Percentiles rank a stretch among this genome's conserved stretches.
phyloP scores from a whole-genome alignment of 2,329 filamentous ascomycete species.

The Botrytis deweyae region DNA sequence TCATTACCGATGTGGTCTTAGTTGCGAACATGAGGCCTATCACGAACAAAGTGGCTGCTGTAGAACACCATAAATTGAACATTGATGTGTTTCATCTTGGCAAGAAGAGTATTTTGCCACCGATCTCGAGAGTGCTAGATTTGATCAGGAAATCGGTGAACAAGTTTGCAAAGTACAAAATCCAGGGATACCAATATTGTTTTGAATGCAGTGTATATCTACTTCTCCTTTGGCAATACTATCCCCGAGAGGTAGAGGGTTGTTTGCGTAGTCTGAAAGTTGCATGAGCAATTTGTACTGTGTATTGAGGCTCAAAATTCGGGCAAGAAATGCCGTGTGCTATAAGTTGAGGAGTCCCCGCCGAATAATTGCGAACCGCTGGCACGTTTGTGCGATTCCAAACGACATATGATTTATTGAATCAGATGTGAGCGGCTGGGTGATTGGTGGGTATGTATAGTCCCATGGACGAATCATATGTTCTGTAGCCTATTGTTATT shows the following conservation, averaged over 20 bases:
- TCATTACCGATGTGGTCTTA: slow-evolving; percentile 14
- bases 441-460: slow-evolving; percentile 27
- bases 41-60: slow-evolving; percentile 18
- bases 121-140: neutral
- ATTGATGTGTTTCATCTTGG: neutral
- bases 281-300: neutral
- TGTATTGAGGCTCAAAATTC: slow-evolving; percentile 20
- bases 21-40: slow-evolving; percentile 16
- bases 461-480: slow-evolving; percentile 31
- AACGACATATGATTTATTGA: slow-evolving; percentile 26
- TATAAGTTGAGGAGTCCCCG: slow-evolving; percentile 16
- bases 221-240: neutral
- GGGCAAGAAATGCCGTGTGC: neutral
- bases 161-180: neutral
- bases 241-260: neutral
- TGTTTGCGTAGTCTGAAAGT: neutral
- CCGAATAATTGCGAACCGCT: neutral
- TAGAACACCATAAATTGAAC: slow-evolving; percentile 6
- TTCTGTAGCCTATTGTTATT: slow-evolving; percentile 27
- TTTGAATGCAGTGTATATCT: neutral
- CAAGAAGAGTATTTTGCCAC: slow-evolving; percentile 1
- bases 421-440: slow-evolving; percentile 16
- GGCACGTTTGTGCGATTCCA: slow-evolving; percentile 3
- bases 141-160: neutral
- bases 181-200: neutral